phyloP scores from a whole-genome alignment of 164 flowering plant species.

The Nymphaea colorata region DNA sequence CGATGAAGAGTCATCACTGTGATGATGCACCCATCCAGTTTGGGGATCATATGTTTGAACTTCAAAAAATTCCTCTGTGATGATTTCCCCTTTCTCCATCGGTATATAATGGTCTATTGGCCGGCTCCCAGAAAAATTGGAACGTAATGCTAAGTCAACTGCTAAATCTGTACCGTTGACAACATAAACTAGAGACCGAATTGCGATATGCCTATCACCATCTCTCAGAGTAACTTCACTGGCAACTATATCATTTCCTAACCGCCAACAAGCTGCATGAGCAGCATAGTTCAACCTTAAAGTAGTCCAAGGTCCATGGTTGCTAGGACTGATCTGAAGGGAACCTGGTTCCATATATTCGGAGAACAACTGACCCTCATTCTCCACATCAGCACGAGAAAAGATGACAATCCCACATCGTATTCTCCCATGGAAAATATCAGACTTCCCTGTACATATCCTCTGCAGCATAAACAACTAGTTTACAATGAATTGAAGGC shows the following conservation, averaged over 20 bases:
- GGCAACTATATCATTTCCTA: constrained; percentile 86
- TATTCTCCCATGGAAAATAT: constrained; percentile 35
- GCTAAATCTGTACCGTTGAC: constrained; percentile 51
- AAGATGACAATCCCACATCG: constrained; percentile 49
- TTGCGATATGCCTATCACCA: constrained; percentile 66
- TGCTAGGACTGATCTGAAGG: constrained; percentile 78
- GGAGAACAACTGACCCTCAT: constrained; percentile 10
- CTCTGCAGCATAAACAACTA: constrained; percentile 17
- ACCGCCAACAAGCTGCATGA: constrained; percentile 88
- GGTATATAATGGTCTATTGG: constrained; percentile 14
- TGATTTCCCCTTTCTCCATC: constrained; percentile 14
- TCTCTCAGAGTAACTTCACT: constrained; percentile 81
- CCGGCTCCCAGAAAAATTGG: constrained; percentile 21
- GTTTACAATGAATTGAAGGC: not conserved
- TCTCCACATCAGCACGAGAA: constrained; percentile 30
- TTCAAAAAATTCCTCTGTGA: constrained; percentile 53
- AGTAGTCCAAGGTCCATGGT: constrained; percentile 89
- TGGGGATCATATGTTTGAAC: constrained; percentile 42
- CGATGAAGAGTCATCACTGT: too few relatives aligned
- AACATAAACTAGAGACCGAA: constrained; percentile 84
- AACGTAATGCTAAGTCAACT: constrained; percentile 61
- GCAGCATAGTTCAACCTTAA: constrained; percentile 89
- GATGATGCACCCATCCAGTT: constrained; percentile 43
- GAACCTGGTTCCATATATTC: constrained; percentile 42
- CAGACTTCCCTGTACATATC: constrained; percentile 12